Evolutionary conservation across 2,329 filamentous ascomycete genomes (phyloP).

Genomic region (Phaeophleospora eucalypticola): DNA sequence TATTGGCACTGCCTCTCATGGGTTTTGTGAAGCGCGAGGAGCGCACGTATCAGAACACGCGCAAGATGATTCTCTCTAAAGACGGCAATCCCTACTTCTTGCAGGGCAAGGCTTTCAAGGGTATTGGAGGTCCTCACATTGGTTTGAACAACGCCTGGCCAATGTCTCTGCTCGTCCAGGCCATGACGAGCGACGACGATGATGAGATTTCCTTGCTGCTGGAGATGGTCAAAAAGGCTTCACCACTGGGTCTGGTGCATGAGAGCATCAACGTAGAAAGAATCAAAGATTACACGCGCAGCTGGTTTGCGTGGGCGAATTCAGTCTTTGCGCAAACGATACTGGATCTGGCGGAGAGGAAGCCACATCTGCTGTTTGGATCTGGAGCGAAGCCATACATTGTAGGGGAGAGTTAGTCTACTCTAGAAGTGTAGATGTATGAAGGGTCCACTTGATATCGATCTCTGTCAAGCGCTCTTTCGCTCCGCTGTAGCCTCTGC

Average conservation of each 20-base stretch:
- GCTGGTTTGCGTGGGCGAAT: slow-evolving; percentile 98
- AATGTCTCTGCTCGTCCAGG: slow-evolving; percentile 89
- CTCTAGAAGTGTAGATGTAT: no score
- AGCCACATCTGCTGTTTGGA: slow-evolving; percentile 82
- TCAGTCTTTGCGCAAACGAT: slow-evolving; percentile 93
- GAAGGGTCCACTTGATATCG: no score
- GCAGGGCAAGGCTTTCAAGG: slow-evolving; percentile 68
- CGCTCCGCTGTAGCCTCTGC: no score
- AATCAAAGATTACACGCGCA: slow-evolving; percentile 68
- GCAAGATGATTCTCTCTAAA: slow-evolving; percentile 73
- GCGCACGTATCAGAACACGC: slow-evolving; percentile 78
- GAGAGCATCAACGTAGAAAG: slow-evolving; percentile 85
- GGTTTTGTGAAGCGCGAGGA: slow-evolving; percentile 67
- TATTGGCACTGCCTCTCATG: slow-evolving; percentile 73
- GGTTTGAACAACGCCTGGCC: slow-evolving; percentile 92
- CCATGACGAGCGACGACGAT: slow-evolving; percentile 81
- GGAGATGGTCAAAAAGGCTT: slow-evolving; percentile 68
- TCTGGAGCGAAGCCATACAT: slow-evolving; percentile 57
- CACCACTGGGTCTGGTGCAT: slow-evolving; percentile 76
- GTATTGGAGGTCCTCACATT: slow-evolving; percentile 82
- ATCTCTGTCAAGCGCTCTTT: no score
- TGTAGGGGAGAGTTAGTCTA: slow-evolving; percentile 19
- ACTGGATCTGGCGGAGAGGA: slow-evolving; percentile 79
- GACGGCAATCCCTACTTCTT: slow-evolving; percentile 85
- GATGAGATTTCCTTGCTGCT: slow-evolving; percentile 74